These are phyloP conservation scores for Protea cynaroides DNA, from an alignment of 164 flowering plant genomes.

Conservation along the genomic window DNA sequence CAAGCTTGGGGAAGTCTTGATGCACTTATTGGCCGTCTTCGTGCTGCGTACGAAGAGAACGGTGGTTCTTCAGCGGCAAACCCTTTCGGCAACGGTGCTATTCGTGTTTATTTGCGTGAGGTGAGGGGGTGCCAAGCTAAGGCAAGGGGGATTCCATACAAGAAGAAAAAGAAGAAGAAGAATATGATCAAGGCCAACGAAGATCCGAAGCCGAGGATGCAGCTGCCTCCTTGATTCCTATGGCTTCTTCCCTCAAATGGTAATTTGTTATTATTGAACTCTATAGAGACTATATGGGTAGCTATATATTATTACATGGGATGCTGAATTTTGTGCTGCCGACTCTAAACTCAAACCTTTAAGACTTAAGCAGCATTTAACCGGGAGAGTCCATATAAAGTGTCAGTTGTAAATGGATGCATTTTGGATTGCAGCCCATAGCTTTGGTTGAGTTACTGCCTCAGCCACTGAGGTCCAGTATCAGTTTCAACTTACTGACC, in stretches of 20 bases:
- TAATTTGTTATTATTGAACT: background rate
- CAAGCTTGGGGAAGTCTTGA: constrained; percentile 72
- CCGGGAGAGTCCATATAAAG: too few relatives aligned
- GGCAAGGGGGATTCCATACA: constrained; percentile 54
- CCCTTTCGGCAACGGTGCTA: constrained; percentile 52
- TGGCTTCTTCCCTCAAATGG: constrained; percentile 2
- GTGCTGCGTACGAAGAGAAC: constrained; percentile 58
- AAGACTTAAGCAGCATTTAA: too few relatives aligned
- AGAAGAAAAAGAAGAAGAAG: constrained; percentile 51
- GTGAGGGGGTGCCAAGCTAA: constrained; percentile 52
- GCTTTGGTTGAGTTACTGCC: too few relatives aligned
- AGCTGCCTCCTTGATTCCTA: constrained; percentile 8
- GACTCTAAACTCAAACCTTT: too few relatives aligned
- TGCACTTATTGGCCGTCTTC: constrained; percentile 55
- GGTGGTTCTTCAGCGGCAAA: constrained; percentile 47
- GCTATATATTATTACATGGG: too few relatives aligned
- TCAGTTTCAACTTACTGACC: too few relatives aligned
- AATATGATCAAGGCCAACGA: constrained; percentile 10
- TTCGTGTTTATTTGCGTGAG: constrained; percentile 43
- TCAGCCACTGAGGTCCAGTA: too few relatives aligned
- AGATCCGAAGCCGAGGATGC: constrained; percentile 8
- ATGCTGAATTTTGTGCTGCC: too few relatives aligned
- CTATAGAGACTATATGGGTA: background rate
- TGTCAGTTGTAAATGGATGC: too few relatives aligned
- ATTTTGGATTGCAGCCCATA: too few relatives aligned